Evolutionary conservation across 1,284 basidiomycete species (phyloP), one percentile per base, ranked within the genome.

Genomic region (Lignosus rhinocerotis): DNA sequence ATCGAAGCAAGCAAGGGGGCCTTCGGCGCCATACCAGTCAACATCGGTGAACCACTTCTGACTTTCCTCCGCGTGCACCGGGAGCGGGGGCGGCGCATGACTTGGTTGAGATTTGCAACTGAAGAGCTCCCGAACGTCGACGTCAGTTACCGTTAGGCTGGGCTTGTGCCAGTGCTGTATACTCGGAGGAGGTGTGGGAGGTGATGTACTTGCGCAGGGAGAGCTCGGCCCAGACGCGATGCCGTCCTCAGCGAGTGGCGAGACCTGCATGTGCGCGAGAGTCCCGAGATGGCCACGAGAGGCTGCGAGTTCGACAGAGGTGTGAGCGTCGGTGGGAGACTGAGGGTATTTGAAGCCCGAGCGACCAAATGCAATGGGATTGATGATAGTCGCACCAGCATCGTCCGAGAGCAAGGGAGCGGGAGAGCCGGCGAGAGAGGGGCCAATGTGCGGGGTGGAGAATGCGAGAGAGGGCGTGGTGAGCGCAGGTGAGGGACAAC

Each of bases 21-120:
- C 53, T 19, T 53, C 55, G 1, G 48, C 47, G 14, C 55, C 55
- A 32, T 58, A 50, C 58, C 58, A 60, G 47, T 60, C 56, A 11
- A 60, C 55, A 19, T 63, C 61, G 1, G 55, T 60, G 46, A 62
- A 55, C 61, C 58, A 59, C 46, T 50, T 58, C 56, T 59, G 51
- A 0, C 32, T 32, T 16, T 38, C 4, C 21, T n/a, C 48, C 21
- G 10, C 48, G 6, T 25, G 33, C 17, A 39, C 36, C 16, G 34
- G 19, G 16, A n/a, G 19, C 36, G 48, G n/a, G 36, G 39, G 21
- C 17, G 21, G 34, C 11, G 25, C 7, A 16, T 4, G 19, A 36
- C 10, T 31, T 8, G 19, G 12, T 9, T 6, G 34, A 31, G 47
- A 11, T 11, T 25, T 12, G 31, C 4, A 1, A 17, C 9, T 45